Conservation (phyloP, 352 stramenopile genomes). For the Pythium plurisporium region DNA sequence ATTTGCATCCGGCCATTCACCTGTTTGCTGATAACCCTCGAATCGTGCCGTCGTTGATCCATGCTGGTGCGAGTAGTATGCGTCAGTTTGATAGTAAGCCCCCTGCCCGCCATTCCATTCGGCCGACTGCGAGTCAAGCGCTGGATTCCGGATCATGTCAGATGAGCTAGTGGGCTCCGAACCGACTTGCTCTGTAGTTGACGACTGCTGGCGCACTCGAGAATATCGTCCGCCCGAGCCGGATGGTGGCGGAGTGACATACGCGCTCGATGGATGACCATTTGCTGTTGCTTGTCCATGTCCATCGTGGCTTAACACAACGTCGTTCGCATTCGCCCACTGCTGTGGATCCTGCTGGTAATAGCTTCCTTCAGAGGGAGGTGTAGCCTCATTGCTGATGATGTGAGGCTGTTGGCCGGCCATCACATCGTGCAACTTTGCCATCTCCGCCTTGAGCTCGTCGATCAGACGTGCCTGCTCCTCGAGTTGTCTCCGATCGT, state of each 20-base stretch:
- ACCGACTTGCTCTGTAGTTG: neutral
- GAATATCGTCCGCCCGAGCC: neutral
- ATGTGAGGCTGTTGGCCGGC: neutral
- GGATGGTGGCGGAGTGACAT: conserved; percentile 7
- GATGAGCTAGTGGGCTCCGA: too few relatives aligned
- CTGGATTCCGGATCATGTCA: too few relatives aligned
- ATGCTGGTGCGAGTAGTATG: neutral
- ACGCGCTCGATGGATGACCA: neutral
- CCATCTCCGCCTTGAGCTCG: conserved; percentile 30
- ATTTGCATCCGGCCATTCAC: neutral
- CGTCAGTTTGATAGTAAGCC: neutral
- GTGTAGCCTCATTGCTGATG: too few relatives aligned
- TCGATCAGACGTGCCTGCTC: conserved; percentile 27
- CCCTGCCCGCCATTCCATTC: neutral
- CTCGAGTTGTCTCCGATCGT: conserved; percentile 15
- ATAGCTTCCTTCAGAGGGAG: too few relatives aligned
- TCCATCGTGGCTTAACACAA: too few relatives aligned
- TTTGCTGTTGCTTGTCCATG: neutral
- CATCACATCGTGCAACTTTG: conserved; percentile 2
- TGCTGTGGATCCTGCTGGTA: too few relatives aligned
- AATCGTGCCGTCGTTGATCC: neutral
- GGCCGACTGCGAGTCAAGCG: neutral
- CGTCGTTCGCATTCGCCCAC: too few relatives aligned
- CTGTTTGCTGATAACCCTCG: neutral
- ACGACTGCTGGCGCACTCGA: neutral